Base-by-base conservation (phyloP, 257 asterid genomes). In the Nicotiana attenuata region DNA sequence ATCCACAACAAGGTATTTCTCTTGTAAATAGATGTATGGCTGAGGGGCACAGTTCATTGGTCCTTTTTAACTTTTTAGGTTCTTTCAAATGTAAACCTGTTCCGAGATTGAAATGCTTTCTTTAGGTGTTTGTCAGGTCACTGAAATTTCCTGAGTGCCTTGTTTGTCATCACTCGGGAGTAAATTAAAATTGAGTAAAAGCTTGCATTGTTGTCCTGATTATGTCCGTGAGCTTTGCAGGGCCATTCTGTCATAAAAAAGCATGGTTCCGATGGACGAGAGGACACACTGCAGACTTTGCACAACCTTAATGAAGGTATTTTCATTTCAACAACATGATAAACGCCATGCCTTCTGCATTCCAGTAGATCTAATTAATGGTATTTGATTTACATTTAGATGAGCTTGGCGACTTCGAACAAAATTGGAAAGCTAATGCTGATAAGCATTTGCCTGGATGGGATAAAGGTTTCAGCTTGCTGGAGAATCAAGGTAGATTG, bases 261-360 rank as follows among this genome's bases (percentile, higher is more conserved):
- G 75, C 83, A 85, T 47, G 45, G 84, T 69, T 80, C 90, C n/a
- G 91, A 86, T 86, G 95, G 97, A 68, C 85, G 73, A 81, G 89
- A 64, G 65, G 93, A 92, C 83, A 89, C 94, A 22, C 45, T 93
- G 84, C 94, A 92, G 88, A 94, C 97, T 64, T 81, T 94, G 71
- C 98, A 94, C 92, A 94, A 94, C 86, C 82, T 94, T 79, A 84
- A 93, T n/a, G 96, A 94, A 93, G 98, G 97, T 94, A 81, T 67
- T 77, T 24, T 63, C 82, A 71, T 22, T 68, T 29, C 57, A 41
- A 20, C 38, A 8, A 29, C 80, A 45, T 55, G 19, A 29, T 28
- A 80, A 7, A 31, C 33, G 41, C 10, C 50, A 28, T 10, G 28
- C 33, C 38, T 22, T 5, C 14, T 38, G 59, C 22, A 7, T 35